Conservation (phyloP, 495 filamentous ascomycete species). For the Daldinia decipiens region DNA sequence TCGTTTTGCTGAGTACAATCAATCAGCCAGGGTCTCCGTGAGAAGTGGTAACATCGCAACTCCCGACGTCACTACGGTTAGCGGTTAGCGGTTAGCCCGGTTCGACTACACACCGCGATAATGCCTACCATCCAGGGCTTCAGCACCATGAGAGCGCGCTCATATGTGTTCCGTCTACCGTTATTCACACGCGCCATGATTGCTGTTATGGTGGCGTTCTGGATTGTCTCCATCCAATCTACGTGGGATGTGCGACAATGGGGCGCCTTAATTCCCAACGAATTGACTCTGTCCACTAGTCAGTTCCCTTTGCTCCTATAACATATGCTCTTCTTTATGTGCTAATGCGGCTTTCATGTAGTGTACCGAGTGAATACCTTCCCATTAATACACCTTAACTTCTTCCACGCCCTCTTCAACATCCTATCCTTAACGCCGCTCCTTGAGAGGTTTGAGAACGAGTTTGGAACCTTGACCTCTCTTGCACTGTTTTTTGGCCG, state of each 20-base stretch:
- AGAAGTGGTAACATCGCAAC: not conserved
- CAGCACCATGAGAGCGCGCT: constrained; percentile 57
- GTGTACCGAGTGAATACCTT: constrained; percentile 95
- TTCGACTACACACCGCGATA: constrained; percentile 11
- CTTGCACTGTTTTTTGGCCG: constrained; percentile 87
- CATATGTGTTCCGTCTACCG: constrained; percentile 86
- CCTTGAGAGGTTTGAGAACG: constrained; percentile 91
- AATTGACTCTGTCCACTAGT: constrained; percentile 80
- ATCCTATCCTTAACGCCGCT: constrained; percentile 81
- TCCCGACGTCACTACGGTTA: constrained; percentile 5
- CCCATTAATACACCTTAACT: constrained; percentile 83
- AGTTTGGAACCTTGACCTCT: constrained; percentile 88
- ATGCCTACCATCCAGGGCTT: constrained; percentile 57
- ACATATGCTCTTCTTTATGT: constrained; percentile 5
- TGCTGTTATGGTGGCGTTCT: constrained; percentile 72
- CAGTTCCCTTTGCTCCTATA: constrained; percentile 51
- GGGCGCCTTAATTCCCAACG: constrained; percentile 80
- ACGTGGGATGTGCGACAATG: constrained; percentile 75
- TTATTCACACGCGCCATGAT: constrained; percentile 83
- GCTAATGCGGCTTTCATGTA: constrained; percentile 50
- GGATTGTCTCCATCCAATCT: constrained; percentile 70
- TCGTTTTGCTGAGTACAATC: not conserved
- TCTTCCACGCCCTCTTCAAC: constrained; percentile 85
- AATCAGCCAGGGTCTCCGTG: not conserved
- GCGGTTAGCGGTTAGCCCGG: constrained; percentile 13